phyloP scores from a whole-genome alignment of 163 green algal species.

The Chlamydomonas reinhardtii region DNA sequence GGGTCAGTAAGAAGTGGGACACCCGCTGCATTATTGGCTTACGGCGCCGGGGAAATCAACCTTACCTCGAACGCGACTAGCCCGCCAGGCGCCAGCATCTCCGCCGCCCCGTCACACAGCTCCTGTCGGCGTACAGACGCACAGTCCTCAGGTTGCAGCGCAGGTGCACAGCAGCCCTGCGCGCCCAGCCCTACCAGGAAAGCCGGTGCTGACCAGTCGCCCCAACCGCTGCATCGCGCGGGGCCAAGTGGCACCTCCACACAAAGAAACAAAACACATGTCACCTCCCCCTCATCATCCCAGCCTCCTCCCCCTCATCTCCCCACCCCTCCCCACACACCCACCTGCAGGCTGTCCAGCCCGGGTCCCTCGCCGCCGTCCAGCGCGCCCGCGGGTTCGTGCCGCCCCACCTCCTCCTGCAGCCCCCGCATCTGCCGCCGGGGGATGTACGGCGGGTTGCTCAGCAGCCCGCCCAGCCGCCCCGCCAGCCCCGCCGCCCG shows the following conservation, averaged over 20 bases:
- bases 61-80: constrained; percentile 81
- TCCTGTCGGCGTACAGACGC: background rate
- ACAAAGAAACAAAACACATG: too few relatives aligned
- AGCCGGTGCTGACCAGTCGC: too few relatives aligned
- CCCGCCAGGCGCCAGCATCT: constrained; percentile 75
- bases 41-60: too few relatives aligned
- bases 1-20: too few relatives aligned
- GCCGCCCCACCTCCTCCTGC: constrained; percentile 79
- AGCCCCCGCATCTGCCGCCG: constrained; percentile 68
- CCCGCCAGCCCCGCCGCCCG: constrained; percentile 37
- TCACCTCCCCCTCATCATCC: too few relatives aligned
- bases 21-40: too few relatives aligned
- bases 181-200: too few relatives aligned
- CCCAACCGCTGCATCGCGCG: too few relatives aligned
- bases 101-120: constrained; percentile 68
- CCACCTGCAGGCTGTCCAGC: constrained; percentile 71
- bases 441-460: constrained; percentile 94
- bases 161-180: background rate
- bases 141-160: background rate
- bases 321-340: too few relatives aligned
- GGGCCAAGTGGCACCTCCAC: too few relatives aligned
- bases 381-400: constrained; percentile 83
- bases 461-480: constrained; percentile 83
- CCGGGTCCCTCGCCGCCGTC: constrained; percentile 78
- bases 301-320: background rate